Conservation (phyloP, 2,329 filamentous ascomycete genomes). For the Penicillium italicum region DNA sequence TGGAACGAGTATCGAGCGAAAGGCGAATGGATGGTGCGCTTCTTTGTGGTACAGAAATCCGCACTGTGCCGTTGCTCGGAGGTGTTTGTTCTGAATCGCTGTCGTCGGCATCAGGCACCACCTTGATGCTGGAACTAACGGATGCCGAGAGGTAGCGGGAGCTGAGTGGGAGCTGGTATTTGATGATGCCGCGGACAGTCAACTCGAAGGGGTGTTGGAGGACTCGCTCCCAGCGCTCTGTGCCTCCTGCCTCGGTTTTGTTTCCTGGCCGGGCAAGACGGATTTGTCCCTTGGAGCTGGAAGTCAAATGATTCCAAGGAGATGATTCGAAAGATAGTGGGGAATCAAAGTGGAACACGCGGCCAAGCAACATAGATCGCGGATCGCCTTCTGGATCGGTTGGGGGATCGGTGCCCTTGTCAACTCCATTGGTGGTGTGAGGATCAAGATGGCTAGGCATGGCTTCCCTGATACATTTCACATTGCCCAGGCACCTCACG, state of each 20-base stretch:
- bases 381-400: constrained; percentile 54
- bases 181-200: constrained; percentile 84
- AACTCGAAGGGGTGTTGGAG: constrained; percentile 89
- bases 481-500: constrained; percentile 25
- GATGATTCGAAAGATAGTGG: constrained; percentile 85
- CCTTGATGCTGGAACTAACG: constrained; percentile 42
- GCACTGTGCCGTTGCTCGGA: constrained; percentile 29
- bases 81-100: constrained; percentile 17
- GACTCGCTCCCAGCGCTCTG: constrained; percentile 84
- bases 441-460: constrained; percentile 11
- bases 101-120: constrained; percentile 38
- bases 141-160: constrained; percentile 52
- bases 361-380: constrained; percentile 88
- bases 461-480: constrained; percentile 19
- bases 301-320: constrained; percentile 70
- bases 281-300: constrained; percentile 75
- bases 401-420: constrained; percentile 60
- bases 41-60: constrained; percentile 13
- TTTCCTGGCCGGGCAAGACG: constrained; percentile 82
- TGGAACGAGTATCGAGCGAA: constrained; percentile 10
- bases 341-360: constrained; percentile 81
- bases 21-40: constrained; percentile 5
- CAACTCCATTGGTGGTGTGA: constrained; percentile 39
- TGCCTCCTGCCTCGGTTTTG: constrained; percentile 75
- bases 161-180: constrained; percentile 67